phyloP scores from a whole-genome alignment of 805 yeast species.

The Saturnispora gosingensis region DNA sequence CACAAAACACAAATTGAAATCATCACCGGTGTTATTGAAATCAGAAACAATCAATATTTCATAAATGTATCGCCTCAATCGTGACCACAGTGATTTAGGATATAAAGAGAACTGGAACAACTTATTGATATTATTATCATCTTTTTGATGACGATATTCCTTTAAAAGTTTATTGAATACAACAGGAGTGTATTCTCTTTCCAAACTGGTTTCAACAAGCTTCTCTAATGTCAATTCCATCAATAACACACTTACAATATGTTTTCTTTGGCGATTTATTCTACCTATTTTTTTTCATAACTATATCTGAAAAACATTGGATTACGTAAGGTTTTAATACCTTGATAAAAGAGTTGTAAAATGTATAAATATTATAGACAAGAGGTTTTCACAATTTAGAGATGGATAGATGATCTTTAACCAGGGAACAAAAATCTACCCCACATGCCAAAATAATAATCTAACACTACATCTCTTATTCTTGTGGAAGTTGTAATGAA shows the following conservation, averaged over 20 bases:
- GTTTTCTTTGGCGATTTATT: neutral
- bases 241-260: neutral
- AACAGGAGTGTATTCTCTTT: conserved; percentile 19
- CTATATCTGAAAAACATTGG: neutral
- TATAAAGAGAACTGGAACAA: conserved; percentile 17
- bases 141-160: conserved; percentile 19
- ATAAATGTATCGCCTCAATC: conserved; percentile 20
- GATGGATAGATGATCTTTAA: neutral
- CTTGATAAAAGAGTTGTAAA: neutral
- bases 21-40: conserved; percentile 19
- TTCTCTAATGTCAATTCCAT: conserved; percentile 11
- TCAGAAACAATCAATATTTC: conserved; percentile 23
- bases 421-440: conserved; percentile 28
- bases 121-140: conserved; percentile 4
- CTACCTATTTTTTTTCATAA: neutral
- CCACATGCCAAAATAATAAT: conserved; percentile 29
- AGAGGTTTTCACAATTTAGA: neutral
- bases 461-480: conserved; percentile 27
- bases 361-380: neutral
- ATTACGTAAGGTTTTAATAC: neutral
- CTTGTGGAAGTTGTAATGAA: conserved; percentile 16
- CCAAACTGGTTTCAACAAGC: conserved; percentile 17
- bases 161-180: conserved; percentile 21
- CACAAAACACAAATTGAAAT: conserved; percentile 17
- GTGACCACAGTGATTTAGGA: conserved; percentile 7